Evolutionary conservation across 2,329 filamentous ascomycete genomes (phyloP).

Genomic region (Camillea tinctor): DNA sequence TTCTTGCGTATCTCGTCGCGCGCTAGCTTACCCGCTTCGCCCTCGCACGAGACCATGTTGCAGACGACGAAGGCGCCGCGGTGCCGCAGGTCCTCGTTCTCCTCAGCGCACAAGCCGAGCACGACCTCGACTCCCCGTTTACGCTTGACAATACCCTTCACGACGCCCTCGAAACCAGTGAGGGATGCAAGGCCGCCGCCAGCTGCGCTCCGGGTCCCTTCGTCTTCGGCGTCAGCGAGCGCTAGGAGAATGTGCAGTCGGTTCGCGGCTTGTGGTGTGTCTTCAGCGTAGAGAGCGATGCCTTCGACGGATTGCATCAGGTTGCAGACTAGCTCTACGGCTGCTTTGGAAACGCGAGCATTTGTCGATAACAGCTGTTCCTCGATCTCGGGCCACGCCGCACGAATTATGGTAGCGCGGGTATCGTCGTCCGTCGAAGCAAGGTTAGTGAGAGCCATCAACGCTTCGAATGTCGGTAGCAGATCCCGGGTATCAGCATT

Average conservation of each 20-base stretch:
- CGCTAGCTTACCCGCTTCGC: conserved; percentile 61
- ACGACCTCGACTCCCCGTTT: conserved; percentile 74
- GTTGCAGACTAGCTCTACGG: conserved; percentile 90
- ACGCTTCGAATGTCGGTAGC: conserved; percentile 82
- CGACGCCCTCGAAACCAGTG: conserved; percentile 73
- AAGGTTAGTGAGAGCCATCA: conserved; percentile 92
- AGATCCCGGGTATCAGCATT: conserved; percentile 68
- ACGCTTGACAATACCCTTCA: conserved; percentile 67
- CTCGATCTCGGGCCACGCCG: conserved; percentile 74
- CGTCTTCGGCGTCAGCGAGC: conserved; percentile 81
- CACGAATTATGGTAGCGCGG: conserved; percentile 67
- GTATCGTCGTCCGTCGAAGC: conserved; percentile 73
- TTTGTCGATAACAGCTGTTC: conserved; percentile 80
- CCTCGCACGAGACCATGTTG: conserved; percentile 69
- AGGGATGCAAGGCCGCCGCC: conserved; percentile 86
- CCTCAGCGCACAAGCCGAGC: conserved; percentile 76
- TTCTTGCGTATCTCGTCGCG: conserved; percentile 59
- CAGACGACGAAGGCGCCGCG: conserved; percentile 73
- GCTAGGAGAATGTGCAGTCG: conserved; percentile 83
- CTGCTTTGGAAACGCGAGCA: conserved; percentile 72
- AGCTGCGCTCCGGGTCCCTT: conserved; percentile 75
- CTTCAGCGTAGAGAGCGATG: conserved; percentile 67
- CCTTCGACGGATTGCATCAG: conserved; percentile 70
- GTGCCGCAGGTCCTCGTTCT: conserved; percentile 65
- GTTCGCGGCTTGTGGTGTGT: conserved; percentile 64